Evolutionary conservation across 2,329 filamentous ascomycete species (phyloP), one percentile per base, ranked within the genome.

Genomic region (Fusarium sp.): DNA sequence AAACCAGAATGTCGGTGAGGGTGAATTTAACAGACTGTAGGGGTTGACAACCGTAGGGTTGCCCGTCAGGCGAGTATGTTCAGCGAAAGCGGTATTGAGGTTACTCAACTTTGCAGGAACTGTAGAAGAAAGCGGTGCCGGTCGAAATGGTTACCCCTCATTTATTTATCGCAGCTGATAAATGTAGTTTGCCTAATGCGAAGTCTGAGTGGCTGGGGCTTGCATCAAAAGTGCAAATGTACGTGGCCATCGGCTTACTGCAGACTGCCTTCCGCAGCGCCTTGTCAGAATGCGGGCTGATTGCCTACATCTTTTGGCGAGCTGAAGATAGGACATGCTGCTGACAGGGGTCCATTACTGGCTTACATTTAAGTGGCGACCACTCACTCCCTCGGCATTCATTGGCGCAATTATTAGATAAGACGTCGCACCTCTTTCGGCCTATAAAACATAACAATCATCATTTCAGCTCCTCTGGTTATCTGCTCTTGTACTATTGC

Each of bases 1-100:
- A 13, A 8, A 11, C 16, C 7, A 13, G 3, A 9, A 12, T 19
- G 9, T 0, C 2, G n/a, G 10, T 35, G 1, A 13, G 2, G 1
- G 10, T 19, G 32, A 7, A 2, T 37, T 37, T 2, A 5, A 11
- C 3, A 4, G 7, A 18, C 6, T 15, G 49, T 6, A 33, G 32
- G 10, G 21, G 3, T 35, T 23, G 16, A n/a, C 2, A 15, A 21
- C 11, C 4, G 19, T 8, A 30, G 25, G 6, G 4, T 19, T 30
- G 6, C 18, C 19, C 5, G 19, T 19, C 4, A 16, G 0, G 11
- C 18, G 16, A 28, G 9, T 28, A 28, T 44, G 9, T 28, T 25
- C 16, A 7, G 18, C 11, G 43, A 46, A 9, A 19, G 16, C 5
- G 23, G 8, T 19, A 19, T 28, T 6, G 25, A 9, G 11, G 23